Conservation (phyloP, 2,329 filamentous ascomycete genomes). For the Beauveria sp. region DNA sequence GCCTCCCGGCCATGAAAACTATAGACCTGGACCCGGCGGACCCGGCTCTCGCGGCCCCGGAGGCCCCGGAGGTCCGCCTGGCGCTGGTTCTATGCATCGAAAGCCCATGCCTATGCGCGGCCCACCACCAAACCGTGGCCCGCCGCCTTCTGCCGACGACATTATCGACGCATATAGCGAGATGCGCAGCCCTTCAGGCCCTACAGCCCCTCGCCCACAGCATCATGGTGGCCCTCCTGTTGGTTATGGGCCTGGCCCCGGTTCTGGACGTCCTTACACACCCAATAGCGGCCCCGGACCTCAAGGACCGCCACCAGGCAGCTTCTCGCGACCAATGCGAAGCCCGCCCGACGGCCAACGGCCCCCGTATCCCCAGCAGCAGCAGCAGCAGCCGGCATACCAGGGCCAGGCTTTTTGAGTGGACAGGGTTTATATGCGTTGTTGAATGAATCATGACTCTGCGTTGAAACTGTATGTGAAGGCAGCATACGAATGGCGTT, state of each 20-base stretch:
- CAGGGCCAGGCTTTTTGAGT: slow-evolving; percentile 30
- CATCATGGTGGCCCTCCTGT: slow-evolving; percentile 44
- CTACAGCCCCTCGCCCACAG: slow-evolving; percentile 13
- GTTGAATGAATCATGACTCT: slow-evolving; percentile 3
- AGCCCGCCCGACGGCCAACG: slow-evolving; percentile 12
- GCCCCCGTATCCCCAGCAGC: slow-evolving; percentile 8
- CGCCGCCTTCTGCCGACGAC: slow-evolving; percentile 9
- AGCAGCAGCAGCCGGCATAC: slow-evolving; percentile 19
- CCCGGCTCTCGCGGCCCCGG: slow-evolving; percentile 17
- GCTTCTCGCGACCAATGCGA: slow-evolving; percentile 27
- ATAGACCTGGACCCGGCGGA: slow-evolving; percentile 16
- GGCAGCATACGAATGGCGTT: slow-evolving; percentile 4
- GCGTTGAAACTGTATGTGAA: neutral
- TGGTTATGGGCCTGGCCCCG: slow-evolving; percentile 64
- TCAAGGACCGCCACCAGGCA: slow-evolving; percentile 17
- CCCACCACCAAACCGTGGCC: slow-evolving; percentile 6
- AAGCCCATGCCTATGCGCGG: slow-evolving; percentile 12
- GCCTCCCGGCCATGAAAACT: slow-evolving; percentile 15
- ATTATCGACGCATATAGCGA: slow-evolving; percentile 16
- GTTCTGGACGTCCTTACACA: slow-evolving; percentile 6
- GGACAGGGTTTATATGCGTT: neutral
- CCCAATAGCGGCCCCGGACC: slow-evolving; percentile 1
- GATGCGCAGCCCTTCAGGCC: slow-evolving; percentile 17
- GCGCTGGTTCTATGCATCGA: neutral
- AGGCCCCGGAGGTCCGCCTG: slow-evolving; percentile 4